Evolutionary conservation across 768 basidiomycete species (phyloP), one percentile per base, ranked within the genome.

Genomic region (Pisolithus tinctorius): DNA sequence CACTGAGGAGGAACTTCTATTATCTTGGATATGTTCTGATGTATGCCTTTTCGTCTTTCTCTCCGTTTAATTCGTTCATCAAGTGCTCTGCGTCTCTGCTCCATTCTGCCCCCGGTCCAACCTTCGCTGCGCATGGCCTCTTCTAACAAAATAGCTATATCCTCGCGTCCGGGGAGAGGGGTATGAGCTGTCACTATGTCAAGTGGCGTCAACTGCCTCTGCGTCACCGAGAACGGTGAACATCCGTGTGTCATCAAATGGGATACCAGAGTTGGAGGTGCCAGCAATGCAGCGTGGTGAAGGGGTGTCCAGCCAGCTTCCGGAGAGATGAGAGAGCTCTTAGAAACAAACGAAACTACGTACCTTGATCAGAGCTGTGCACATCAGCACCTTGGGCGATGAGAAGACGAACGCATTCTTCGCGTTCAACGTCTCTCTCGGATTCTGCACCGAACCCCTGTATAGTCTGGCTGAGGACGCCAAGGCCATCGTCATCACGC

Each of bases 301-400:
- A 99, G 75, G 3, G 94, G 84, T 9, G 91, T 93, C 96, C 96
- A 98, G 31, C 95, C 94, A 54, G 81, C 93, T 96, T 59, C 51
- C 43, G 54, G 44, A 42, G 4, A 39, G 30, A 39, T 54, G 51
- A 57, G 27, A 36, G 30, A 20, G 50, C 23, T 29, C 29, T 29
- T 51, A 27, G 11, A 47, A 26, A 4, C 41, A 38, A 20, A 30
- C 55, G 31, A 17, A 50, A 40, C 39, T n/a, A 66, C 77, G 40
- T 57, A 86, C 88, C 78, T 59, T 84, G 74, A 66, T 92, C 89
- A 40, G 79, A 71, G 36, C 59, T 53, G 44, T 69, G 69, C 40
- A 87, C 68, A 62, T 88, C 79, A 23, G 87, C 85, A 40, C 92
- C 90, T 65, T 88, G 88, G 43, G 81, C 75, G 11, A 90, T 81